phyloP scores from a whole-genome alignment of 345 rosid genomes.

The Eucalyptus sp. region DNA sequence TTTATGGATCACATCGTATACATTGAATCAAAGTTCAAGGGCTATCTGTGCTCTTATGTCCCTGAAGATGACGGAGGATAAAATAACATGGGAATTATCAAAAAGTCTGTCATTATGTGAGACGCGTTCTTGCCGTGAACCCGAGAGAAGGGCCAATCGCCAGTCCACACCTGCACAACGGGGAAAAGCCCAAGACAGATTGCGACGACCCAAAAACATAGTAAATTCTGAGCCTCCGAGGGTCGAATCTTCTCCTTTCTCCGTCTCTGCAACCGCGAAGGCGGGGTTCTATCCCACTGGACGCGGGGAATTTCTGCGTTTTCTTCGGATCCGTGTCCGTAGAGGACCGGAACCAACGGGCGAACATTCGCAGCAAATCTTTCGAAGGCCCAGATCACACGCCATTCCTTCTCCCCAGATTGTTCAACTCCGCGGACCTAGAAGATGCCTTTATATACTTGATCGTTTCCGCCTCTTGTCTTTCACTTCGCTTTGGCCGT shows the following conservation, averaged over 20 bases:
- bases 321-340: rapidly evolving
- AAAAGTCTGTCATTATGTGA: no score
- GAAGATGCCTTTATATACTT: background rate
- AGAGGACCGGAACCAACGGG: rapidly evolving
- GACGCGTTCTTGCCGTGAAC: no score
- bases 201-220: background rate
- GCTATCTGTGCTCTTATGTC: no score
- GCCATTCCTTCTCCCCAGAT: background rate
- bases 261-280: background rate
- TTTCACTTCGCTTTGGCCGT: background rate
- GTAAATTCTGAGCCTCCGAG: background rate
- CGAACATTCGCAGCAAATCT: background rate
- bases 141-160: background rate
- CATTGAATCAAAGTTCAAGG: no score
- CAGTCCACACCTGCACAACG: background rate
- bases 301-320: background rate
- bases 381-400: background rate
- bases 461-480: background rate
- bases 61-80: rapidly evolving
- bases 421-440: background rate
- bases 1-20: no score
- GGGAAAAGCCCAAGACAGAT: background rate
- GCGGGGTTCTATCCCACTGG: no score
- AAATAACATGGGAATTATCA: no score
- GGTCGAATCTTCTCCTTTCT: background rate